phyloP scores from a whole-genome alignment of 768 basidiomycete species.

The Aureoboletus auriporus region DNA sequence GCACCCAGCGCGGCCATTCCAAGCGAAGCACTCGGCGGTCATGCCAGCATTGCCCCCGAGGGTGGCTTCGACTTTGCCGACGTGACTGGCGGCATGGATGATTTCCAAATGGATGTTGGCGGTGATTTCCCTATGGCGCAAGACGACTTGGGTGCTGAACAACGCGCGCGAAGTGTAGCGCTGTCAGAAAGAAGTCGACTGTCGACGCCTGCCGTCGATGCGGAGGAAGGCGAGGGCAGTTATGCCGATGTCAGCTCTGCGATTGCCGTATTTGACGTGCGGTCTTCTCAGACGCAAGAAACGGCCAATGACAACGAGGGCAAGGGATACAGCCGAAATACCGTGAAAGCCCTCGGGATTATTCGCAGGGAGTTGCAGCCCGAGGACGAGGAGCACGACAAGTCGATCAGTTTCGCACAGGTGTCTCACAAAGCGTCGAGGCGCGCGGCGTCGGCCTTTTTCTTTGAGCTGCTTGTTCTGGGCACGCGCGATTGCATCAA shows the following conservation, averaged over 20 bases:
- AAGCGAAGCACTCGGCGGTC: conserved; percentile 51
- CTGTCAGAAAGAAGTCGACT: conserved; percentile 57
- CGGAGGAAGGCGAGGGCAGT: conserved; percentile 57
- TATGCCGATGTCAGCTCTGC: conserved; percentile 72
- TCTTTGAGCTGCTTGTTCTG: conserved; percentile 95
- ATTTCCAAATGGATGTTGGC: conserved; percentile 68
- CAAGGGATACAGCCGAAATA: conserved; percentile 86
- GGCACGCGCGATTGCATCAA: conserved; percentile 90
- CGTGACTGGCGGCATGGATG: conserved; percentile 51
- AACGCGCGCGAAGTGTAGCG: conserved; percentile 43
- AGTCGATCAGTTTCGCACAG: conserved; percentile 70
- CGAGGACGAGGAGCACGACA: conserved; percentile 47
- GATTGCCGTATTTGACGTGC: conserved; percentile 76
- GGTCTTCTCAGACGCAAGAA: conserved; percentile 50
- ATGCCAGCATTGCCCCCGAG: conserved; percentile 51
- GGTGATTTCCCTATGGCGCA: conserved; percentile 39
- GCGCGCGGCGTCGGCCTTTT: conserved; percentile 91
- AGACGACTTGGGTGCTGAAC: conserved; percentile 30
- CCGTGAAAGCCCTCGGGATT: conserved; percentile 75
- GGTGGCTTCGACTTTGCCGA: conserved; percentile 62
- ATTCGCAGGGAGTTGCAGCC: conserved; percentile 70
- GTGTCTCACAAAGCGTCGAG: conserved; percentile 84
- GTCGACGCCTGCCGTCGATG: conserved; percentile 65
- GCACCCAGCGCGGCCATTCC: conserved; percentile 58
- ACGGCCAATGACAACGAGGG: conserved; percentile 47